These are phyloP conservation scores for Fusarium zealandicum DNA, from an alignment of 2,329 filamentous ascomycete genomes.

Conservation along the genomic window DNA sequence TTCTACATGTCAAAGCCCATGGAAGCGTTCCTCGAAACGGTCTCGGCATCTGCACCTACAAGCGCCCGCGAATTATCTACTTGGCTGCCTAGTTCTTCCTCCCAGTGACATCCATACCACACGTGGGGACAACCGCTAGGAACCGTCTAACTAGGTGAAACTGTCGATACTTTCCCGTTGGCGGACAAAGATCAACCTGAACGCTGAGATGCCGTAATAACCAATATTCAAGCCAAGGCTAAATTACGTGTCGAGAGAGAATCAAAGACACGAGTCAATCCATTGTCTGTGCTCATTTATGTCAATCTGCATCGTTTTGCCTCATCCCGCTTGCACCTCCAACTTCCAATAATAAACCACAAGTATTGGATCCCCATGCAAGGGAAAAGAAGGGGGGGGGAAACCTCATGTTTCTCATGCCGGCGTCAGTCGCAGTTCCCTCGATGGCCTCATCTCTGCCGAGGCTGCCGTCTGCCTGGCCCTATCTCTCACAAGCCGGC, in stretches of 20 bases:
- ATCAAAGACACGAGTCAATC: too few relatives aligned
- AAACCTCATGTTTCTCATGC: neutral
- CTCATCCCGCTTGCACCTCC: conserved; percentile 18
- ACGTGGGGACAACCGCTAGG: too few relatives aligned
- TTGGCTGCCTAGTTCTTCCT: conserved; percentile 5
- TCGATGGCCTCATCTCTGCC: neutral
- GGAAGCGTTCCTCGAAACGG: neutral
- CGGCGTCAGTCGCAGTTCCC: neutral
- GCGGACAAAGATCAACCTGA: conserved; percentile 4
- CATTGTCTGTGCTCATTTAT: too few relatives aligned
- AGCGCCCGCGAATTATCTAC: conserved; percentile 24
- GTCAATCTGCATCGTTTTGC: too few relatives aligned
- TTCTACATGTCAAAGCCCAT: neutral
- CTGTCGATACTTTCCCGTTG: conserved; percentile 3
- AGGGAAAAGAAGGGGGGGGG: neutral
- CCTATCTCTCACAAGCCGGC: conserved; percentile 7
- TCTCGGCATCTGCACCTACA: conserved; percentile 15
- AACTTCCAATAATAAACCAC: too few relatives aligned
- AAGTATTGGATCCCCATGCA: neutral
- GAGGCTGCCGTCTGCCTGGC: neutral
- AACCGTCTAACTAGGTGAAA: too few relatives aligned
- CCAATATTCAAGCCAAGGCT: neutral
- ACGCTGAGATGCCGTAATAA: too few relatives aligned
- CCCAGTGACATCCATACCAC: conserved; percentile 3
- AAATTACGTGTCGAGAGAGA: too few relatives aligned